These are phyloP conservation scores for Scopulariopsis brevicaulis DNA, from an alignment of 2,329 filamentous ascomycete genomes.

Conservation along the genomic window DNA sequence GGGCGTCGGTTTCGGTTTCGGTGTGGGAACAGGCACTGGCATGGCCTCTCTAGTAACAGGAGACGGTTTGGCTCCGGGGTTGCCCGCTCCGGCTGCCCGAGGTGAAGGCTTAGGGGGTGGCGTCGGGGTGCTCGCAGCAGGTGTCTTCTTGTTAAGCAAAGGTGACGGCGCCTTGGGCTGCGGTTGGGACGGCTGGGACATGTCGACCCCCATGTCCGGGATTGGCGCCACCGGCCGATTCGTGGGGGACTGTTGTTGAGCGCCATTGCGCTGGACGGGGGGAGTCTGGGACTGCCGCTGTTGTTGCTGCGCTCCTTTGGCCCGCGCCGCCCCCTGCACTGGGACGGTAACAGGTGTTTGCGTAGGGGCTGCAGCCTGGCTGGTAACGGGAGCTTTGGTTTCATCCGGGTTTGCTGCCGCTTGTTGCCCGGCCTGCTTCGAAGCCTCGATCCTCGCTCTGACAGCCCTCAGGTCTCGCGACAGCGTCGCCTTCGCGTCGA, in stretches of 20 bases:
- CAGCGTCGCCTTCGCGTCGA: slow-evolving; percentile 41
- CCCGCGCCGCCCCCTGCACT: neutral
- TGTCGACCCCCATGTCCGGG: slow-evolving; percentile 43
- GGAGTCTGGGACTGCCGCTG: slow-evolving; percentile 10
- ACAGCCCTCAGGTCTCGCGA: slow-evolving; percentile 38
- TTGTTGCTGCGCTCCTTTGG: neutral
- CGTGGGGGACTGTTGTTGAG: neutral
- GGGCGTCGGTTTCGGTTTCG: neutral
- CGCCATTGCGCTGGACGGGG: neutral
- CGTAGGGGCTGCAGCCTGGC: neutral
- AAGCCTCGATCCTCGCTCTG: slow-evolving; percentile 13
- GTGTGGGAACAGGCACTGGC: neutral
- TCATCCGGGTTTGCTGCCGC: neutral
- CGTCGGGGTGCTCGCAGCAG: neutral
- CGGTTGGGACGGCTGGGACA: slow-evolving; percentile 10
- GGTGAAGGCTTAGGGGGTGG: neutral
- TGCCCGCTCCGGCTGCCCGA: neutral
- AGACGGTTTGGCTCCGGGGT: slow-evolving; percentile 4
- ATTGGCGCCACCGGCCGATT: slow-evolving; percentile 35
- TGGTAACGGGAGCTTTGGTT: neutral
- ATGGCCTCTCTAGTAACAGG: slow-evolving; percentile 1
- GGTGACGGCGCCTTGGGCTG: neutral
- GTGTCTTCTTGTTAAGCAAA: neutral
- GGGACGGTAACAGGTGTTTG: neutral
- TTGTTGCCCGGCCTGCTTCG: neutral